Evolutionary conservation across 1,284 basidiomycete genomes (phyloP), one percentile per base, ranked within the genome.

Genomic region (Cryptococcus sp.): DNA sequence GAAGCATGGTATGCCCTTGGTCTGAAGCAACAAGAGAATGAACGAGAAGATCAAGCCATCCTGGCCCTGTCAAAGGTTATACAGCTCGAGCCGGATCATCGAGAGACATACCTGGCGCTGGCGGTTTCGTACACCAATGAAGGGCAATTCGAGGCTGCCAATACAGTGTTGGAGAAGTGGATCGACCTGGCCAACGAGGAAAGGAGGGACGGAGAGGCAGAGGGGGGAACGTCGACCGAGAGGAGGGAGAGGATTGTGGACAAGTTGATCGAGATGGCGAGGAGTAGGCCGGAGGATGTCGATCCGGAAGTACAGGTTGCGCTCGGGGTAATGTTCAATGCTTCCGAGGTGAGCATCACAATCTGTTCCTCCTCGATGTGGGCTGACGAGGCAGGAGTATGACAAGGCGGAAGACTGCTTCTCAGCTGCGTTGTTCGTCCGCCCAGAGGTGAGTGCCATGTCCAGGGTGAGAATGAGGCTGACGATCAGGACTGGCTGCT

Each of bases 1-100:
- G 63, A 74, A 32, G 85, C 85, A 6, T 99, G 94, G 94, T 92
- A 82, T 65, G 82, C 86, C 51, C 83, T 98, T 39, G 94, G 95
- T 23, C 84, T 99, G 40, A 94, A 91, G 74, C 95, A 98, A 68
- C 94, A 99, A 73, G 94, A 97, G 73, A 97, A 95, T 69, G 94
- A 99, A 71, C 83, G 93, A 21, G 94, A 99, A 73, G 79, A 82
- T 21, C 85, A 90, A 62, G 95, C 94, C 5, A 82, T 98, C 44
- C 79, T 84, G 41, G 95, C 94, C 0, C 79, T 99, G 22, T 78
- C 80, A 35, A 84, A 84, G 52, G 86, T 92, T 2, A 76, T 91
- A 40, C 82, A 87, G 58, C 79, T 97, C 19, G 86, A 95, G 57
- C 83, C 87, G 2, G 69, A 78, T 1, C 80, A 85, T 60, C 76